phyloP scores from a whole-genome alignment of 345 rosid species.

The Lenwebbia sp. region DNA sequence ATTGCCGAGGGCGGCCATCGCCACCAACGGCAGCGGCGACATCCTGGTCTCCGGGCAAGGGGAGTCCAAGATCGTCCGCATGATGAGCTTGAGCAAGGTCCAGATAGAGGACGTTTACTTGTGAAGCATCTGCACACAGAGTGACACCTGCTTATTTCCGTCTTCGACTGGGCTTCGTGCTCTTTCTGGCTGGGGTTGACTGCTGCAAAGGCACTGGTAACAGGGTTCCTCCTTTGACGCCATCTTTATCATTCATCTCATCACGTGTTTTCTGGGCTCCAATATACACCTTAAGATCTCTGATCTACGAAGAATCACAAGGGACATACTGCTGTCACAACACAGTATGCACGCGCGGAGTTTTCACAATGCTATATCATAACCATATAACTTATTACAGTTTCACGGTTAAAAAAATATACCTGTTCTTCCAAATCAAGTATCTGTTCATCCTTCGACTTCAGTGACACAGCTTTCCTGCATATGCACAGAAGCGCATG shows the following conservation, averaged over 20 bases:
- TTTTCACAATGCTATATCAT: neutral
- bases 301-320: constrained; percentile 28
- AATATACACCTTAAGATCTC: constrained; percentile 61
- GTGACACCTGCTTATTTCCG: constrained; percentile 5
- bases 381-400: neutral
- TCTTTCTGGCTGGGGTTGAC: constrained; percentile 27
- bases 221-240: constrained; percentile 49
- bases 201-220: constrained; percentile 54
- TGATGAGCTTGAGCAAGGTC: constrained; percentile 17
- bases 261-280: constrained; percentile 66
- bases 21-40: constrained; percentile 10
- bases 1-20: constrained; percentile 19
- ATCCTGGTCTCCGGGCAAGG: constrained; percentile 33
- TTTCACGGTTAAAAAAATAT: neutral
- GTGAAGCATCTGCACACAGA: neutral
- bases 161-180: constrained; percentile 43
- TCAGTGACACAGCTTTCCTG: constrained; percentile 36
- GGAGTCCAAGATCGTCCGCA: constrained; percentile 18
- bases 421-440: constrained; percentile 88
- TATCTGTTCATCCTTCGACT: constrained; percentile 45
- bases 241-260: constrained; percentile 44
- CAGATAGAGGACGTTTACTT: constrained; percentile 14
- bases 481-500: neutral
- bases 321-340: neutral
- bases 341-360: neutral